Conservation (phyloP, 1,284 basidiomycete genomes). For the Singerocomus inundabilis region DNA sequence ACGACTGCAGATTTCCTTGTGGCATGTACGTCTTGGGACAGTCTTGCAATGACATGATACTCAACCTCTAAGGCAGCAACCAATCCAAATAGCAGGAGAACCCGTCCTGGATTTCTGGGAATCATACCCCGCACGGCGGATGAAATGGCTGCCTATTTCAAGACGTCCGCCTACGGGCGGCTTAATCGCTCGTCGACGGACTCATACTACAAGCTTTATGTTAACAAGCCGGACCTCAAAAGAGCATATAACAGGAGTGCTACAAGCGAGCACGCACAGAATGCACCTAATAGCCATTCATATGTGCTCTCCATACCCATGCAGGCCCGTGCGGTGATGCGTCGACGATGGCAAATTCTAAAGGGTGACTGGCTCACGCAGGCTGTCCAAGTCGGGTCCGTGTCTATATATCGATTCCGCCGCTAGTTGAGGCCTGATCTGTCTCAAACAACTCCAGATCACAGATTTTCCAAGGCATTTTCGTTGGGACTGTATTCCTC, state of each 20-base stretch:
- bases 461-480: conserved; percentile 61
- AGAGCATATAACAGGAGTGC: conserved; percentile 52
- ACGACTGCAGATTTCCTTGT: conserved; percentile 68
- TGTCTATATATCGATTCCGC: not conserved
- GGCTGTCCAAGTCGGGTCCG: conserved; percentile 41
- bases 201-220: conserved; percentile 31
- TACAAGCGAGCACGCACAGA: conserved; percentile 47
- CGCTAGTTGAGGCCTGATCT: conserved; percentile 6
- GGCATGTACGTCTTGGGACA: conserved; percentile 4
- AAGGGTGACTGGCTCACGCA: conserved; percentile 54
- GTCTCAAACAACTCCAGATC: conserved; percentile 14
- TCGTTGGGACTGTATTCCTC: conserved; percentile 76
- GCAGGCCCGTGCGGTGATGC: conserved; percentile 64
- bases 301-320: conserved; percentile 52
- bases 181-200: conserved; percentile 33
- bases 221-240: conserved; percentile 36
- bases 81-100: conserved; percentile 53
- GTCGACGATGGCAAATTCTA: conserved; percentile 62
- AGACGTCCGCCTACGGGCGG: conserved; percentile 23
- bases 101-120: conserved; percentile 47
- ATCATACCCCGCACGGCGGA: conserved; percentile 42
- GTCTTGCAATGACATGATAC: conserved; percentile 30
- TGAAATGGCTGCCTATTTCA: conserved; percentile 58
- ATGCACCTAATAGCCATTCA: conserved; percentile 45
- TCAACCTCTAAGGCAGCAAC: conserved; percentile 52